Conservation (phyloP, 352 stramenopile genomes). For the Globisporangium perplexum region DNA sequence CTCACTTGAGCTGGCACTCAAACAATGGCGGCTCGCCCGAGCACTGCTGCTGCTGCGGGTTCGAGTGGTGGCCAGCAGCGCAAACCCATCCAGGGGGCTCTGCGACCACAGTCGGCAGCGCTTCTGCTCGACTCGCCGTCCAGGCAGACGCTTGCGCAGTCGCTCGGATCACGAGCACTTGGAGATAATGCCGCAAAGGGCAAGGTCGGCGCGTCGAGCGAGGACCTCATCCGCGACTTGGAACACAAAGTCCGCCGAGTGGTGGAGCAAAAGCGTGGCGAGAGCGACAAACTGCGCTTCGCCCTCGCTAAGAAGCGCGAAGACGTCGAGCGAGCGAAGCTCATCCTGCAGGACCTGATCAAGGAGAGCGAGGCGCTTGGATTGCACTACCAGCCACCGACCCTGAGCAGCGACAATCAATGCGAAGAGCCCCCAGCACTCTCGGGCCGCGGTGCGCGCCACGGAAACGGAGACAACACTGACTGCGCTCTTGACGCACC, state of each 20-base stretch:
- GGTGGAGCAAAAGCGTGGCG: slow-evolving; percentile 67
- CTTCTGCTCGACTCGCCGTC: slow-evolving; percentile 17
- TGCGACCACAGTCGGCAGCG: slow-evolving; percentile 35
- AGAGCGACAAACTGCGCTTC: slow-evolving; percentile 74
- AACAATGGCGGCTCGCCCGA: slow-evolving; percentile 9
- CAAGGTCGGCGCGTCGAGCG: slow-evolving; percentile 52
- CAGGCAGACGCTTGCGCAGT: slow-evolving; percentile 5
- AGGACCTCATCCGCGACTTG: slow-evolving; percentile 73
- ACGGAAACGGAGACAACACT: not conserved
- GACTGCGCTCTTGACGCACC: slow-evolving; percentile 2
- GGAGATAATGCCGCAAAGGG: slow-evolving; percentile 15
- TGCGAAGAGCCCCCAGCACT: slow-evolving; percentile 9
- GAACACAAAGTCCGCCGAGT: slow-evolving; percentile 76
- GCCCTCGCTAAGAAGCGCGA: slow-evolving; percentile 58
- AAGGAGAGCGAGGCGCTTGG: slow-evolving; percentile 70
- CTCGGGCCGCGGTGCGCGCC: not conserved
- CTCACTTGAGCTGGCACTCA: too few species aligned
- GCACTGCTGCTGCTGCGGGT: not conserved
- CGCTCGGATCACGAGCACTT: not conserved
- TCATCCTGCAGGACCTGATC: slow-evolving; percentile 67
- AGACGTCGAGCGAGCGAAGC: slow-evolving; percentile 54
- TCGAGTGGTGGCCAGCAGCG: not conserved
- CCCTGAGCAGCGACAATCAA: slow-evolving; percentile 13
- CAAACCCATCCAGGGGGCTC: slow-evolving; percentile 22
- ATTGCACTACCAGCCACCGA: slow-evolving; percentile 34